These are phyloP conservation scores for Blastomyces gilchristii DNA, from an alignment of 2,329 filamentous ascomycete species.

Conservation along the genomic window DNA sequence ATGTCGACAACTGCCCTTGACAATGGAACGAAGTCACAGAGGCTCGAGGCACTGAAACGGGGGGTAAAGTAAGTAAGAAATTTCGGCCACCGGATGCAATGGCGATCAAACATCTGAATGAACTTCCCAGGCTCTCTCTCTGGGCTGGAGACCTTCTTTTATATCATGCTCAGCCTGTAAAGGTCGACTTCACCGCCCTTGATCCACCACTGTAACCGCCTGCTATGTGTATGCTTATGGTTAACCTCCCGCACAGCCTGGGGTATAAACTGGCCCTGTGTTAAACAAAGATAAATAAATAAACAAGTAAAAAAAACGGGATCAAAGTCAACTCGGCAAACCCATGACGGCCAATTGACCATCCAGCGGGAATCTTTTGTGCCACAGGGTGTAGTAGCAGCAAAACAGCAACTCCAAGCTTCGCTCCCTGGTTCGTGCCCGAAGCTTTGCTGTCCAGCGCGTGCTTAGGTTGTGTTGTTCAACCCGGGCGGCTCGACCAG, in stretches of 20 bases:
- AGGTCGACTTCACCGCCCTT: background rate
- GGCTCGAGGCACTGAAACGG: background rate
- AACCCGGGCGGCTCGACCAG: background rate
- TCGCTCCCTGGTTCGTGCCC: slow-evolving; percentile 3
- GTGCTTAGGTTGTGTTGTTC: background rate
- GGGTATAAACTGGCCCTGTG: background rate
- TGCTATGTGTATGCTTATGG: background rate
- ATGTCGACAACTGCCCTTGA: background rate
- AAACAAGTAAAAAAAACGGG: background rate
- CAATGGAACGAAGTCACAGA: background rate
- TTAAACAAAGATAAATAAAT: background rate
- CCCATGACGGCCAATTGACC: background rate
- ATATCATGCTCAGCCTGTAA: background rate
- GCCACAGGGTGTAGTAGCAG: background rate
- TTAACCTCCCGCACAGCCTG: background rate
- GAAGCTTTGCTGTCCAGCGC: background rate
- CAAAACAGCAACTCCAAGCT: background rate
- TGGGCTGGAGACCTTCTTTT: background rate
- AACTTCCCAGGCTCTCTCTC: background rate
- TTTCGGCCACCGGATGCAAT: background rate
- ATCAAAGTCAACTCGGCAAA: background rate
- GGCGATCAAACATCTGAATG: background rate
- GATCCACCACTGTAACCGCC: background rate
- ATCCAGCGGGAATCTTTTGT: background rate
- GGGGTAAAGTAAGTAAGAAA: background rate